Evolutionary conservation across 177 flowering plant genomes (phyloP), one percentile per base, ranked within the genome.

Genomic region (Vitis hybrid): DNA sequence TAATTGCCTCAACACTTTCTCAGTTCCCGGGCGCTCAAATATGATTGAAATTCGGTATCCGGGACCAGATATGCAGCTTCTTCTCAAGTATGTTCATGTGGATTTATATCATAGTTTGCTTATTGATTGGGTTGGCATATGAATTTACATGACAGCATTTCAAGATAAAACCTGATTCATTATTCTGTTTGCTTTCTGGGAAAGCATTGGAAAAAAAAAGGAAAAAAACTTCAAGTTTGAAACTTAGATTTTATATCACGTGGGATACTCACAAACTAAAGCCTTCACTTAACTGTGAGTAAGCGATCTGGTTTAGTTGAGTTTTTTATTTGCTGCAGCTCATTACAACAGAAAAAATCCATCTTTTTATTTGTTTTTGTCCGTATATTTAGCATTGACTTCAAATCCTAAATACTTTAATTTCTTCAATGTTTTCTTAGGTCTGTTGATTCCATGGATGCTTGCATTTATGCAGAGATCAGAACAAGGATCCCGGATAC

Each of bases 11-110:
- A 95, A 87, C 76, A 84, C 90, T 60, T 95, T 95, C 77, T 88
- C 96, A 48, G 87, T 79, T 63, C 89, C 88, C 9, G 94, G 91
- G 19, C 86, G 74, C 51, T 71, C 89, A 0, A 79, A 60, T 62
- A 52, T 76, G 1, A 80, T 95, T 45, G 97, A 95, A 67, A 84
- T 93, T 56, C 85, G 77, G 48, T 95, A 95, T 80, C 99, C 99
- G 1, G 98, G 99, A n/a, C 92, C 99, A 15, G 99, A 95, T 31
- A 93, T 93, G 99, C 94, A 95, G 82, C 93, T 95, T 19, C 87
- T 95, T 74, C 83, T 95, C 86, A 87, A 86, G 99, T 95, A 82
- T 60, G 74, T 51, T 56, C 6, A 1, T 10, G 7, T 14, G 53
- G 29, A 57, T 74, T 15, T 13, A 0, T 22, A 22, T 22, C 26